phyloP scores from a whole-genome alignment of 768 basidiomycete species.

The Gymnopilus dilepis region DNA sequence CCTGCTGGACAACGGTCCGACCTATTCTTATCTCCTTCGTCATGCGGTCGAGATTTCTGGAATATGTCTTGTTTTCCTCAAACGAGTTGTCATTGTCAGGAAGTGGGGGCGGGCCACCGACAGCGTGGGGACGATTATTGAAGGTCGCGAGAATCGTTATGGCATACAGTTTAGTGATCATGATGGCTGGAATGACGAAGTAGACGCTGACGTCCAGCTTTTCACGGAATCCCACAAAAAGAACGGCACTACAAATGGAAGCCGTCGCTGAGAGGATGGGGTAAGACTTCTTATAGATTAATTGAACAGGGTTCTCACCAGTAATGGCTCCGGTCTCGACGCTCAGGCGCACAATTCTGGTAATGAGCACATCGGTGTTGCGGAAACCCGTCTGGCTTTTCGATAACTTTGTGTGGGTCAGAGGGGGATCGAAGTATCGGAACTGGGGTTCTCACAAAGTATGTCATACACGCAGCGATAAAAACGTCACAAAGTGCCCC shows the following conservation, averaged over 20 bases:
- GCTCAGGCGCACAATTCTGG: constrained; percentile 36
- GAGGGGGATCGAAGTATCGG: neutral
- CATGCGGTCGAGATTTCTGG: constrained; percentile 17
- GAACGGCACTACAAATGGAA: constrained; percentile 33
- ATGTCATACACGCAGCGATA: constrained; percentile 37
- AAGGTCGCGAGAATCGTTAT: constrained; percentile 39
- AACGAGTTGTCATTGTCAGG: constrained; percentile 26
- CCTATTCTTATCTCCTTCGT: constrained; percentile 29
- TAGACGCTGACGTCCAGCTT: constrained; percentile 33
- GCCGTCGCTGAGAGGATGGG: constrained; percentile 30
- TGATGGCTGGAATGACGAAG: constrained; percentile 38
- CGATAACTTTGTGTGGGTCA: constrained; percentile 19
- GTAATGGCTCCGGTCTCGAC: constrained; percentile 43
- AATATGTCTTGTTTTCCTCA: constrained; percentile 23
- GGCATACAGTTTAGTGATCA: constrained; percentile 40
- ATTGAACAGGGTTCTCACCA: constrained; percentile 21
- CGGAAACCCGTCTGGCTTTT: constrained; percentile 31
- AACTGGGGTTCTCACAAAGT: constrained; percentile 29
- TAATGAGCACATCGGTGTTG: constrained; percentile 31
- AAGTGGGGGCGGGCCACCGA: constrained; percentile 28
- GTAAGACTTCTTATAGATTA: neutral
- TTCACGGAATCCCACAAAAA: constrained; percentile 33
- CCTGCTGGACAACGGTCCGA: constrained; percentile 30
- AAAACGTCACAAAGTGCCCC: constrained; percentile 37
- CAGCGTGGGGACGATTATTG: constrained; percentile 35